These are phyloP conservation scores for Aureobasidium vineae DNA, from an alignment of 2,329 filamentous ascomycete genomes.

Conservation along the genomic window DNA sequence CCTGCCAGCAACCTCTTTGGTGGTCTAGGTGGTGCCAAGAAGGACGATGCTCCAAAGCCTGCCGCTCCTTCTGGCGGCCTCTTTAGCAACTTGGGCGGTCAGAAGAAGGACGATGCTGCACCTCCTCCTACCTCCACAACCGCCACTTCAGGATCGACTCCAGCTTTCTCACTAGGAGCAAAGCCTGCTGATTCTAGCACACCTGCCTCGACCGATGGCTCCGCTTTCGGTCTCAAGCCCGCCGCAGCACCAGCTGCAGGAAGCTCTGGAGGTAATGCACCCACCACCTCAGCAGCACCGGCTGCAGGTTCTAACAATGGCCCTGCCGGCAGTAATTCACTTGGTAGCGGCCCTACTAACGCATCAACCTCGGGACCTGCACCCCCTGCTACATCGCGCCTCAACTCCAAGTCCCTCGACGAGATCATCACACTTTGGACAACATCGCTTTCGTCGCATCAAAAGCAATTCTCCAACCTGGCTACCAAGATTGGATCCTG, in stretches of 20 bases:
- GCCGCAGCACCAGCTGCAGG: constrained; percentile 23
- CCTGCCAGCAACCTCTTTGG: background rate
- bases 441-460: constrained; percentile 89
- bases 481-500: constrained; percentile 82
- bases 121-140: constrained; percentile 20
- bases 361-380: constrained; percentile 77
- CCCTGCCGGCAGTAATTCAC: constrained; percentile 41
- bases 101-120: constrained; percentile 23
- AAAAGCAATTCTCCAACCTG: constrained; percentile 92
- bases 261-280: background rate
- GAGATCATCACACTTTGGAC: constrained; percentile 98
- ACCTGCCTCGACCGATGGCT: constrained; percentile 28
- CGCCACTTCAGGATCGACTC: constrained; percentile 17
- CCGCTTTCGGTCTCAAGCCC: constrained; percentile 29
- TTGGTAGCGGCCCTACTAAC: constrained; percentile 48
- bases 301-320: constrained; percentile 27
- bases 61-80: constrained; percentile 24
- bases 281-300: constrained; percentile 19
- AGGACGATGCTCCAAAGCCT: constrained; percentile 16
- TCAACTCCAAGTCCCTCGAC: constrained; percentile 99
- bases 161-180: constrained; percentile 27
- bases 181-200: constrained; percentile 26
- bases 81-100: constrained; percentile 23
- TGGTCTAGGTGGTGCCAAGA: constrained; percentile 20
- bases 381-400: constrained; percentile 75